Evolutionary conservation across 306 rosid species (phyloP), one percentile per base, ranked within the genome.

Genomic region (Fragaria nilgerrensis): DNA sequence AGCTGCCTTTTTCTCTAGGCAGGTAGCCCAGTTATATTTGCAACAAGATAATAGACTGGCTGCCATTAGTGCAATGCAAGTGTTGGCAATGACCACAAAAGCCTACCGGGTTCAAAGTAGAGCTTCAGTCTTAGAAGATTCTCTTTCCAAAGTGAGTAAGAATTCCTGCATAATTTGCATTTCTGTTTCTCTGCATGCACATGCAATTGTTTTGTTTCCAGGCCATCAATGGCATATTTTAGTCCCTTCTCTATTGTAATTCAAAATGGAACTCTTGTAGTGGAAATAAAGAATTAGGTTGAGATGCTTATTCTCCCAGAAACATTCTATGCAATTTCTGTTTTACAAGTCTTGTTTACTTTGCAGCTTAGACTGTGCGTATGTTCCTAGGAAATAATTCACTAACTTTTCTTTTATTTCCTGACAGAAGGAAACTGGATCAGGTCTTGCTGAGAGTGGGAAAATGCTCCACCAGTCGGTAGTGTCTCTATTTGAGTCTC

Each of bases 1-100:
- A 82, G 97, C 98, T 75, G 97, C 98, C 53, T 95, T 95, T 82
- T 95, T 95, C 82, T 85, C 96, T 6, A 95, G 97, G 88, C 98
- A 89, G 96, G 92, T 95, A 78, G 98, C 98, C 65, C 97, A 92
- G 83, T 86, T 95, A 82, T 95, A 95, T 88, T 78, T 92, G 87
- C 98, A 92, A 81, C 97, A 95, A 75, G 97, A 95, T 76, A 90
- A 92, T 85, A 88, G 91, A 74, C 76, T 90, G 81, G 96, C 99
- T 78, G 99, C 99, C 80, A 93, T 95, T 65, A 95, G 99, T 77
- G 99, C 99, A 70, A 82, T 95, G 98, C 99, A 95, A 87, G 98
- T 95, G 87, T 87, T 95, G 86, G 96, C 97, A 29, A 86, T 95
- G 96, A 95, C 99, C 64, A 89, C 99, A 7, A 92, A 87, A 90